Percentiles rank a stretch among this genome's conserved stretches.
Evolutionary conservation across 805 yeast genomes (phyloP).

Genomic region (Starmerella tilneyi): DNA sequence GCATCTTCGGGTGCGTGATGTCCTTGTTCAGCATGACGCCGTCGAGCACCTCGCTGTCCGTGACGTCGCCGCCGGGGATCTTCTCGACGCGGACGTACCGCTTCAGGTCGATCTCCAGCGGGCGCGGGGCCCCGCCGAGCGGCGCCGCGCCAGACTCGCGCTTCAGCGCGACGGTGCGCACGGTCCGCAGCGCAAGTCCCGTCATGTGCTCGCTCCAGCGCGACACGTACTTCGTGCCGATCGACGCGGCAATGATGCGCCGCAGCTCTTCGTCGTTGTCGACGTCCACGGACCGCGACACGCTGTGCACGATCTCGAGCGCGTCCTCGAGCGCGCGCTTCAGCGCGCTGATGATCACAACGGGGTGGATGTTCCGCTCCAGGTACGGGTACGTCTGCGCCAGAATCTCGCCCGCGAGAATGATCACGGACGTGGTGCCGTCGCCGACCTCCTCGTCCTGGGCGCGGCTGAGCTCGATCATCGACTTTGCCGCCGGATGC

Average conservation of each 20-base stretch:
- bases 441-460: slow-evolving; percentile 99
- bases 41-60: slow-evolving; percentile 75
- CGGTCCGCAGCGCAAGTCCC: slow-evolving; percentile 74
- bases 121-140: slow-evolving; percentile 36
- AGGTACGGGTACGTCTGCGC: slow-evolving; percentile 88
- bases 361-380: slow-evolving; percentile 94
- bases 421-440: slow-evolving; percentile 95
- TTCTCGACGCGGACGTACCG: slow-evolving; percentile 89
- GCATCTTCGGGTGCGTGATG: slow-evolving; percentile 98
- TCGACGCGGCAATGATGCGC: slow-evolving; percentile 74
- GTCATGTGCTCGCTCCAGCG: slow-evolving; percentile 92
- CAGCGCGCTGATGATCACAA: slow-evolving; percentile 85
- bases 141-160: slow-evolving; percentile 33
- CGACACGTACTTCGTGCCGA: slow-evolving; percentile 89
- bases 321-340: slow-evolving; percentile 88
- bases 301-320: slow-evolving; percentile 69
- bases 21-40: slow-evolving; percentile 93
- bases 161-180: slow-evolving; percentile 54
- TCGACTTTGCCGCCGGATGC: slow-evolving; percentile 97
- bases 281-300: slow-evolving; percentile 74
- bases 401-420: slow-evolving; percentile 90
- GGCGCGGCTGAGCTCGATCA: slow-evolving; percentile 93
- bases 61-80: slow-evolving; percentile 95
- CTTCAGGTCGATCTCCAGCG: slow-evolving; percentile 76
- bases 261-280: slow-evolving; percentile 79